Conservation (phyloP, 2,329 filamentous ascomycete genomes). For the Zarea fungicola region DNA sequence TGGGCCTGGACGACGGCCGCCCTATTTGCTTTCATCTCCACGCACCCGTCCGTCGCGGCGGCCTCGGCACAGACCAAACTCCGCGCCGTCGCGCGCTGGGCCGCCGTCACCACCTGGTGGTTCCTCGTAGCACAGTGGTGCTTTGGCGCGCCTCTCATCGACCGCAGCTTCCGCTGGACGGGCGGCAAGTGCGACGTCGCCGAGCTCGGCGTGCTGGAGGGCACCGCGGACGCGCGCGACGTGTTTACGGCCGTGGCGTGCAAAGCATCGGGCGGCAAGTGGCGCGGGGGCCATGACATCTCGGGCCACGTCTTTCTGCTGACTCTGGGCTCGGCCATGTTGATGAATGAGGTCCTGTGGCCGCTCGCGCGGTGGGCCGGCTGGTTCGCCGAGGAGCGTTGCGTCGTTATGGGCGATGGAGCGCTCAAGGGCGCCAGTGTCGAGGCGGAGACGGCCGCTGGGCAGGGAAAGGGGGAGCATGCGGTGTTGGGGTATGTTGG, state of each 20-base stretch:
- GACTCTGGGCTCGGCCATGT: constrained; percentile 74
- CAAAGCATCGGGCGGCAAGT: constrained; percentile 73
- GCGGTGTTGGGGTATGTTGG: constrained; percentile 39
- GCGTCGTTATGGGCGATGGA: constrained; percentile 61
- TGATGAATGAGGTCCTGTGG: constrained; percentile 73
- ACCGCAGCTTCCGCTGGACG: constrained; percentile 81
- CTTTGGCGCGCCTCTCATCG: constrained; percentile 85
- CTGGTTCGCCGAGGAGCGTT: constrained; percentile 53
- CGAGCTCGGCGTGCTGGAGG: constrained; percentile 40
- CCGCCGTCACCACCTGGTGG: constrained; percentile 71
- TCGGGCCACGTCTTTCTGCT: constrained; percentile 93
- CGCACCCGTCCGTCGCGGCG: constrained; percentile 53
- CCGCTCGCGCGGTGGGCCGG: constrained; percentile 42
- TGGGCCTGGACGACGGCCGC: constrained; percentile 86
- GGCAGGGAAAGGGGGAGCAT: constrained; percentile 20
- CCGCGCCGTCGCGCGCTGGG: constrained; percentile 64
- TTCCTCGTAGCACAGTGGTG: constrained; percentile 91
- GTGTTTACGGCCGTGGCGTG: constrained; percentile 73
- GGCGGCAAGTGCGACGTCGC: constrained; percentile 75
- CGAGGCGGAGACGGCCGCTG: constrained; percentile 31
- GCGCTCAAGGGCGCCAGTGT: constrained; percentile 55
- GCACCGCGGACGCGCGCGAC: constrained; percentile 40
- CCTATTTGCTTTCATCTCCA: constrained; percentile 64
- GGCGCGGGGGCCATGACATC: constrained; percentile 94
- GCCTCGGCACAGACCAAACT: constrained; percentile 30